phyloP scores from a whole-genome alignment of 768 basidiomycete genomes.

The Calocybe indica region DNA sequence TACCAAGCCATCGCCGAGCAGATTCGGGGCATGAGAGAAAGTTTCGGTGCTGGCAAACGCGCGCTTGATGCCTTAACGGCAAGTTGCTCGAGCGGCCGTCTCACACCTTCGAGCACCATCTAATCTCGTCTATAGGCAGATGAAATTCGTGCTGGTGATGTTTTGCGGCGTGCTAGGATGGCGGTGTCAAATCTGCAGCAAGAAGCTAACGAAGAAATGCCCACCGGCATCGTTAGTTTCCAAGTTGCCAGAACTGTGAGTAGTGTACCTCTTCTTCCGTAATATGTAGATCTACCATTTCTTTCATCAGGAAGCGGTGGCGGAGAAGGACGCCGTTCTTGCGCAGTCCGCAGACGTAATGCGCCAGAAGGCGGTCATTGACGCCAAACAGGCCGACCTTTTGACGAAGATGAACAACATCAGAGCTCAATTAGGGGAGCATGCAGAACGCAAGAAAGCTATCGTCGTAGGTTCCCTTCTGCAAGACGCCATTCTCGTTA shows the following conservation, averaged over 20 bases:
- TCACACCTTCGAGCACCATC: background rate
- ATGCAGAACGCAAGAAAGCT: constrained; percentile 34
- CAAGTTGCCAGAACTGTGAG: constrained; percentile 49
- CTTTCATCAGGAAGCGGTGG: constrained; percentile 42
- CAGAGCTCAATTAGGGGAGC: constrained; percentile 44
- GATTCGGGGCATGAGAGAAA: constrained; percentile 18
- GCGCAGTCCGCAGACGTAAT: constrained; percentile 45
- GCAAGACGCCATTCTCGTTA: no score
- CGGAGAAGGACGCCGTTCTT: constrained; percentile 40
- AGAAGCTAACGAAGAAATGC: constrained; percentile 66
- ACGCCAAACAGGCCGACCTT: constrained; percentile 37
- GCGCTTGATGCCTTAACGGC: constrained; percentile 29
- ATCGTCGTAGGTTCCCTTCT: constrained; percentile 34
- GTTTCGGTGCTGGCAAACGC: constrained; percentile 21
- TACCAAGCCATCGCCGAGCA: constrained; percentile 21
- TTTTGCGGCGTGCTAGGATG: constrained; percentile 15
- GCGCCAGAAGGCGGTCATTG: constrained; percentile 39
- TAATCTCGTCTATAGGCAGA: constrained; percentile 15
- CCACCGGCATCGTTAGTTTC: constrained; percentile 53
- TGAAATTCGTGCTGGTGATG: constrained; percentile 12
- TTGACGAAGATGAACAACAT: constrained; percentile 38
- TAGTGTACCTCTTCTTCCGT: background rate
- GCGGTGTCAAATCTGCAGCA: constrained; percentile 37
- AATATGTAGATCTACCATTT: background rate
- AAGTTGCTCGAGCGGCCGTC: constrained; percentile 6